Evolutionary conservation across 2,329 filamentous ascomycete genomes (phyloP).

Genomic region (Parasarocladium wereldwijsianum): DNA sequence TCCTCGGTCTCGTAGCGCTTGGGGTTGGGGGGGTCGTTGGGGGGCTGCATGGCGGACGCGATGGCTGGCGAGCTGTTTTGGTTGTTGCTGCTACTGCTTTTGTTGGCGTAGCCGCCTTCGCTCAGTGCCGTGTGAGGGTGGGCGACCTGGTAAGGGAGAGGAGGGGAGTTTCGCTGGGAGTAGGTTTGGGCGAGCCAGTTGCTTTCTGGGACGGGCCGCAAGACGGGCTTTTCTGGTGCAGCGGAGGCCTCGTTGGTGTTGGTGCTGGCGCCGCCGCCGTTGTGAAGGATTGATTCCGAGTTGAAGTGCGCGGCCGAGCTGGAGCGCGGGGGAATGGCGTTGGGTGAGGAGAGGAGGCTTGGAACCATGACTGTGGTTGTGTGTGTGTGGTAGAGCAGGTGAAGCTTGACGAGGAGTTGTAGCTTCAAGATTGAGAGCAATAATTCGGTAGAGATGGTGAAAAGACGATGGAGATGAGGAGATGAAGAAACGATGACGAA

Average conservation of each 20-base stretch:
- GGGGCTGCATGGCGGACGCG: constrained; percentile 15
- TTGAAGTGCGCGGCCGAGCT: constrained; percentile 43
- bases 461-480: too few species aligned
- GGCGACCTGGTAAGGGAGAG: constrained; percentile 3
- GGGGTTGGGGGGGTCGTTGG: constrained; percentile 28
- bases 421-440: too few species aligned
- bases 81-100: neutral
- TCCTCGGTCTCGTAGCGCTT: constrained; percentile 39
- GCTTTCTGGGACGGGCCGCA: constrained; percentile 40
- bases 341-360: constrained; percentile 26
- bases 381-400: too few species aligned
- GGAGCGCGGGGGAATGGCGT: constrained; percentile 57
- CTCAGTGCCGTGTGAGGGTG: too few species aligned
- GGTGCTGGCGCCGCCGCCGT: constrained; percentile 10
- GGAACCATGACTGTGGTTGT: too few species aligned
- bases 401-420: too few species aligned
- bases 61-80: constrained; percentile 5
- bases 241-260: constrained; percentile 8
- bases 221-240: constrained; percentile 22
- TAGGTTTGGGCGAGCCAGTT: constrained; percentile 40
- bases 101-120: too few species aligned
- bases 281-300: constrained; percentile 14
- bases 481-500: too few species aligned
- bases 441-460: too few species aligned
- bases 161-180: constrained; percentile 7